Percentiles rank a stretch among this genome's conserved stretches.
These are phyloP conservation scores for Zea mays DNA, from an alignment of 176 grass and related monocot species.

Conservation along the genomic window Zm-B73-REFERENCE-NAM-5.0 NC_050100.1:7117001-7117500, in stretches of 20 bases:
- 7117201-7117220: neutral
- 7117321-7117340: neutral
- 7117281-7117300: neutral
- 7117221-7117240: neutral
- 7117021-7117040: neutral
- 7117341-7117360: neutral
- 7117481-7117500: conserved; percentile 81
- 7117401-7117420: conserved; percentile 23
- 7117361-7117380: neutral
- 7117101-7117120: neutral
- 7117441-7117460: conserved; percentile 68
- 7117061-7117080: neutral
- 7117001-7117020: neutral
- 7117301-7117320: neutral
- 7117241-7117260: neutral
- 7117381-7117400: neutral
- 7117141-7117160: neutral
- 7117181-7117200: neutral
- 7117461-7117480: conserved; percentile 70
- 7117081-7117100: neutral
- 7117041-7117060: neutral
- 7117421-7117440: conserved; percentile 94
- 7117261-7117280: neutral
- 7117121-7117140: neutral
- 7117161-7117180: neutral